Evolutionary conservation across 345 rosid genomes (phyloP), one percentile per base, ranked within the genome.

Genomic region (Citrus maxima): DNA sequence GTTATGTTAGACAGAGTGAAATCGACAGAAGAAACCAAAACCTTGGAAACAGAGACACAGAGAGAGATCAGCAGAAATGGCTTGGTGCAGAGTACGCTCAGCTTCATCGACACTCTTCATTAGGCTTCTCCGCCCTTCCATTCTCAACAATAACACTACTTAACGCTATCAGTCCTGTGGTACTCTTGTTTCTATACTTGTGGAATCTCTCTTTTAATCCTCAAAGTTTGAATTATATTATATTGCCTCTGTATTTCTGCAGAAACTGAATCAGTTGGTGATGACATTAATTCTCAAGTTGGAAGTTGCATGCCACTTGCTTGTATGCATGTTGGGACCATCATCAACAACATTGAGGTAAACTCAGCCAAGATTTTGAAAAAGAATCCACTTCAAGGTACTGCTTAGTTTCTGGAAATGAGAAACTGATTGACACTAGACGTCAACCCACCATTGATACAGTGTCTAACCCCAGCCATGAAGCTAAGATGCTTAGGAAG

Each of bases 401-500:
- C 4, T 32, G 35, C 6, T 34, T 34, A 34, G 35, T 34, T 35
- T 6, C 8, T 22, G 96, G 95, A 5, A 40, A 38, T 65, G 91
- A 88, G 58, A 92, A 89, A 81, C 51, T 80, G 93, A 83, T 93
- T 32, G 92, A 91, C 75, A 78, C 96, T n/a, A 85, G 78, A 35
- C 90, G 98, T 37, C 85, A 90, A 60, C 96, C 99, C 7, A 92
- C 97, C 0, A 85, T 93, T 54, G 97, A 95, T 10, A 80, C 75
- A 4, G 99, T 91, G 5, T 95, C 97, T 0, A 90, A 92, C 71
- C 90, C 96, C n/a, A 82, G 89, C 77, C 95, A 88, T 64, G 87
- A 86, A 46, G 64, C 85, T 37, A 81, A 80, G 82, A 89, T 88
- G 88, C 95, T 95, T 64, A 83, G 88, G 80, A 95, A 95, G 84